A percentile compares a stretch with the other conserved stretches of the same genome.
Conservation (phyloP, 345 rosid genomes). For the Clarkia xantiana region DNA sequence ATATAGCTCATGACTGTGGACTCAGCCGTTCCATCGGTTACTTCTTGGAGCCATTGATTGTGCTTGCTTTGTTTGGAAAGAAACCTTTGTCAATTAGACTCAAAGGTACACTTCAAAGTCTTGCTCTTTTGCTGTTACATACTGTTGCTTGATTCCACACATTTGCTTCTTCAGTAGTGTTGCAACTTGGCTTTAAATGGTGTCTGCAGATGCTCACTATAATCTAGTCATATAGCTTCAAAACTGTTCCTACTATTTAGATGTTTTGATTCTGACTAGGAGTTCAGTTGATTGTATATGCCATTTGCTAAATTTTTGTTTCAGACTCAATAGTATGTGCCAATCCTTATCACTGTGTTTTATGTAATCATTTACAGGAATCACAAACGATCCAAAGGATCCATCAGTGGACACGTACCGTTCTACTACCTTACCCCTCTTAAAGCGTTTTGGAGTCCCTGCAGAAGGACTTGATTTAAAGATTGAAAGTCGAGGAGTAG, state of each 20-base stretch:
- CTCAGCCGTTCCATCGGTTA: slow-evolving; percentile 68
- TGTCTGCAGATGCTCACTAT: no score
- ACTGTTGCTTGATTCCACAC: no score
- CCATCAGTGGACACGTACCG: slow-evolving; percentile 69
- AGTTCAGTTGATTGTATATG: no score
- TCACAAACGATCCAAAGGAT: slow-evolving; percentile 73
- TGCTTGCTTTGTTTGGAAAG: slow-evolving; percentile 65
- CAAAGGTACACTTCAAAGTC: slow-evolving; percentile 30
- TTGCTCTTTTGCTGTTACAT: background rate
- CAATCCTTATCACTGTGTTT: background rate
- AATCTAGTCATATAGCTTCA: no score
- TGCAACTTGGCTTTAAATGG: no score
- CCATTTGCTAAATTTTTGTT: no score
- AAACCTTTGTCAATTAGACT: slow-evolving; percentile 51
- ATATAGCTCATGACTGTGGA: slow-evolving; percentile 56
- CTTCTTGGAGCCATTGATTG: slow-evolving; percentile 68
- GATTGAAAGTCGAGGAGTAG: slow-evolving; percentile 64
- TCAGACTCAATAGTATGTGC: background rate
- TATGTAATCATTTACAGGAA: slow-evolving; percentile 27
- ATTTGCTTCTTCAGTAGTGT: no score
- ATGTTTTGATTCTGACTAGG: no score
- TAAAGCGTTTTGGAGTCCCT: slow-evolving; percentile 68
- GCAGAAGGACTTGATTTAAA: slow-evolving; percentile 60
- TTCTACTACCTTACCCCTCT: slow-evolving; percentile 46
- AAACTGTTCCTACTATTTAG: no score